Base-by-base conservation (phyloP, 148 eudicot genomes). In the Chenopodium suecicum region DNA sequence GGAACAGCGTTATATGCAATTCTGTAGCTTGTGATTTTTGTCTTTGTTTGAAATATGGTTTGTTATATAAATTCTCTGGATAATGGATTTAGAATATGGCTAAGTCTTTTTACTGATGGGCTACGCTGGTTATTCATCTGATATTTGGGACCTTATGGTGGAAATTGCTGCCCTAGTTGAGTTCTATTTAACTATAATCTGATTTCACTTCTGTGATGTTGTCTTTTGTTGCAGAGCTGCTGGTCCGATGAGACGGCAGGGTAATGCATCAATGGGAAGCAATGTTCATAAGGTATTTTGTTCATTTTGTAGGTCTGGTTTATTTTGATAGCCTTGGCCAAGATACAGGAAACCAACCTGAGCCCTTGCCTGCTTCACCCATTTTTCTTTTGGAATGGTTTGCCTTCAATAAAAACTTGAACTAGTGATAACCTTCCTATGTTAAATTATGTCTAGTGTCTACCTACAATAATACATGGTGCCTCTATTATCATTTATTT, bases 141-240 rank as follows among this genome's bases (percentile, higher is more conserved):
- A 74, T 23, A 34, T 50, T 79, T 70, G 72, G 81, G 83, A 70
- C 64, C 16, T 29, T 29, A 79, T 37, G 85, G 81, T 73, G 86
- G 84, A 85, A 69, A 23, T 56, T 68, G 68, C 82, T 80, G 73
- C 71, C 72, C 68, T 68, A 41, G 12, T n/a, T 78, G 54, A 34
- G 60, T 52, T 54, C 68, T 10, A 62, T 47, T 67, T 1, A 58
- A 56, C 78, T 29, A 73, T 73, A 60, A 65, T 11, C 58, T 76
- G 69, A 44, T 81, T 79, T 85, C 69, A 77, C 66, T 80, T 77
- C 52, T 85, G 56, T 78, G 66, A 71, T 67, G 47, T 22, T 79
- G 75, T 34, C 58, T 78, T 80, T 48, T 88, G 67, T 73, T 92
- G 87, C 97, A 96, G 99, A 92, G 63, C 78, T 87, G 86, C 84